Evolutionary conservation across 169 alveolate genomes (phyloP).

Genomic region (Plasmodium knowlesi): DNA sequence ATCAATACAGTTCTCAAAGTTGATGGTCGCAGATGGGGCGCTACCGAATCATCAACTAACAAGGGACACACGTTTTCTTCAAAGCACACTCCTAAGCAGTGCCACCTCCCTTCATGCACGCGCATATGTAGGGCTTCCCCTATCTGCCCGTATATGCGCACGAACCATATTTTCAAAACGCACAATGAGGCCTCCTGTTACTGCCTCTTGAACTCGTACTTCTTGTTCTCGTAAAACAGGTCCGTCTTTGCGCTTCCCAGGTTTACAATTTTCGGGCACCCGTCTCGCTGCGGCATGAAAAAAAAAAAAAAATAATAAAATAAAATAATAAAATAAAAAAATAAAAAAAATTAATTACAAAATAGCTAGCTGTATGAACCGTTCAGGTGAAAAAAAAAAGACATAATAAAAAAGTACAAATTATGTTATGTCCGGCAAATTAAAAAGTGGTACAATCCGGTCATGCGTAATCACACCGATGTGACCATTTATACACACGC

Average conservation of each 20-base stretch:
- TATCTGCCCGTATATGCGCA: neutral
- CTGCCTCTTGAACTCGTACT: constrained; percentile 88
- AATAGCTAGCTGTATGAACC: too few relatives aligned
- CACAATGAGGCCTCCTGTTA: neutral
- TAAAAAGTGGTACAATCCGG: neutral
- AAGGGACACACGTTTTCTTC: neutral
- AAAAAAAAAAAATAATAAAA: neutral
- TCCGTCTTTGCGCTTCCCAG: constrained; percentile 98
- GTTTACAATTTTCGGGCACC: constrained; percentile 99
- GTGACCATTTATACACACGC: neutral
- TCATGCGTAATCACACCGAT: neutral
- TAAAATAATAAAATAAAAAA: neutral
- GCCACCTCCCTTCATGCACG: neutral
- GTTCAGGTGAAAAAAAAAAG: too few relatives aligned
- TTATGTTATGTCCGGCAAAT: neutral
- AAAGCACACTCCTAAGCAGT: neutral
- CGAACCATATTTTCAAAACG: neutral
- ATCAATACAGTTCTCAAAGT: neutral
- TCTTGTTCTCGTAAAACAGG: constrained; percentile 96
- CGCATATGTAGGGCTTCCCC: neutral
- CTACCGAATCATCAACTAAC: neutral
- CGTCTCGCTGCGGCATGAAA: constrained; percentile 92
- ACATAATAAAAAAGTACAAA: too few relatives aligned
- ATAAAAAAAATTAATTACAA: neutral
- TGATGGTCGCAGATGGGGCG: neutral